These are phyloP conservation scores for Nidularia sp. DNA, from an alignment of 768 basidiomycete species.

Conservation along the genomic window DNA sequence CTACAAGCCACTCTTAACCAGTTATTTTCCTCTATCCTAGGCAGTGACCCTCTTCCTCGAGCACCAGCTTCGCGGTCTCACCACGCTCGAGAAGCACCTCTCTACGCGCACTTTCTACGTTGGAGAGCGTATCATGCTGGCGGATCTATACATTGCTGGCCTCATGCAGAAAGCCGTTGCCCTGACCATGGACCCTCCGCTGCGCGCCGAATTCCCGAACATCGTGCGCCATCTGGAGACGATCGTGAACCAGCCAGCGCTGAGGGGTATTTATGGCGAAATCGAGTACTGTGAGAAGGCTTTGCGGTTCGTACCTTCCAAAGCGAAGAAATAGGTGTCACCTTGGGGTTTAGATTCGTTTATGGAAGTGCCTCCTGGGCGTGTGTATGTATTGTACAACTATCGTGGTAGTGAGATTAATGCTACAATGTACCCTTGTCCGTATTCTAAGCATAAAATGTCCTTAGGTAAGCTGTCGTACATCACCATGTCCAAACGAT, in stretches of 20 bases:
- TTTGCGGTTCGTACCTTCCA: no score
- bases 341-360: no score
- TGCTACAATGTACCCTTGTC: no score
- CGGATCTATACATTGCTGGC: slow-evolving; percentile 73
- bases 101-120: slow-evolving; percentile 83
- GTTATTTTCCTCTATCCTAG: no score
- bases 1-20: neutral
- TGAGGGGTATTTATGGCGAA: slow-evolving; percentile 17
- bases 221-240: slow-evolving; percentile 85
- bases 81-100: slow-evolving; percentile 72
- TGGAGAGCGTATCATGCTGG: slow-evolving; percentile 90
- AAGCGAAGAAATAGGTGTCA: slow-evolving; percentile 15
- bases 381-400: no score
- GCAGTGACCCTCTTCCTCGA: slow-evolving; percentile 29
- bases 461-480: no score
- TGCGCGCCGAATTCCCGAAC: slow-evolving; percentile 69
- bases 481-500: no score
- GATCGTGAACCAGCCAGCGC: slow-evolving; percentile 75
- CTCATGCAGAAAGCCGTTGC: slow-evolving; percentile 50
- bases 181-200: slow-evolving; percentile 57
- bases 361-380: no score
- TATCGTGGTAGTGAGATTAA: no score
- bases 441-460: no score
- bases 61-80: slow-evolving; percentile 53
- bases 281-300: no score